Conservation (phyloP, 768 basidiomycete genomes). For the Xanthoconium purpureum region DNA sequence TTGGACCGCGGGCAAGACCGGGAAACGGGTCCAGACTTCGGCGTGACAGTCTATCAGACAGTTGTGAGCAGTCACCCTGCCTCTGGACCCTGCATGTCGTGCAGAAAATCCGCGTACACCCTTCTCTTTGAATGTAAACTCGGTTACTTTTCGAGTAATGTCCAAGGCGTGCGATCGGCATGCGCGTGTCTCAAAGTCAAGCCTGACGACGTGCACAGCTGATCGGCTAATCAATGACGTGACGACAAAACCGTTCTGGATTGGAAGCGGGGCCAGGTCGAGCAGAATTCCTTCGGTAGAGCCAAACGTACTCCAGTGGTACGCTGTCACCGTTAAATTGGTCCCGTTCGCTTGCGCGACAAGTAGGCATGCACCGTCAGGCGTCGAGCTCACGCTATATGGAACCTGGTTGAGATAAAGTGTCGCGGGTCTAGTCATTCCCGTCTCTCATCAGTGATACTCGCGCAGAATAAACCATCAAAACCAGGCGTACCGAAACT, state of each 20-base stretch:
- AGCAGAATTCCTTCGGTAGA: constrained; percentile 45
- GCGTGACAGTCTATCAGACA: constrained; percentile 51
- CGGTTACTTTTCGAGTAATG: constrained; percentile 54
- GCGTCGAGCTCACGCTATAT: constrained; percentile 37
- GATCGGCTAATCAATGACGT: constrained; percentile 46
- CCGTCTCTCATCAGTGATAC: background rate
- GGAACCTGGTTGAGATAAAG: constrained; percentile 39
- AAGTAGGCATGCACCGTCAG: constrained; percentile 54
- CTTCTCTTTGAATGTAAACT: constrained; percentile 52
- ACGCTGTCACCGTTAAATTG: constrained; percentile 34
- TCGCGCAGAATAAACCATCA: background rate
- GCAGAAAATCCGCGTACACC: constrained; percentile 20
- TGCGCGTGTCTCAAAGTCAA: constrained; percentile 33
- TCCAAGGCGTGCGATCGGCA: constrained; percentile 46
- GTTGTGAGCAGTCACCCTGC: constrained; percentile 39
- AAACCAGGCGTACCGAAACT: constrained; percentile 17
- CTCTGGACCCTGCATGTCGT: background rate
- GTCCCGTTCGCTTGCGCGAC: constrained; percentile 24
- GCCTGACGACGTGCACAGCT: constrained; percentile 41
- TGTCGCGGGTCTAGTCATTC: constrained; percentile 42
- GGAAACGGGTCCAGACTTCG: constrained; percentile 61
- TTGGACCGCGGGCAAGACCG: constrained; percentile 51
- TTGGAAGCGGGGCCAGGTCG: constrained; percentile 27
- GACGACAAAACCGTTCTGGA: constrained; percentile 25
- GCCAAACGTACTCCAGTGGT: constrained; percentile 59